phyloP scores from a whole-genome alignment of 495 filamentous ascomycete genomes.

The Podospora australis region DNA sequence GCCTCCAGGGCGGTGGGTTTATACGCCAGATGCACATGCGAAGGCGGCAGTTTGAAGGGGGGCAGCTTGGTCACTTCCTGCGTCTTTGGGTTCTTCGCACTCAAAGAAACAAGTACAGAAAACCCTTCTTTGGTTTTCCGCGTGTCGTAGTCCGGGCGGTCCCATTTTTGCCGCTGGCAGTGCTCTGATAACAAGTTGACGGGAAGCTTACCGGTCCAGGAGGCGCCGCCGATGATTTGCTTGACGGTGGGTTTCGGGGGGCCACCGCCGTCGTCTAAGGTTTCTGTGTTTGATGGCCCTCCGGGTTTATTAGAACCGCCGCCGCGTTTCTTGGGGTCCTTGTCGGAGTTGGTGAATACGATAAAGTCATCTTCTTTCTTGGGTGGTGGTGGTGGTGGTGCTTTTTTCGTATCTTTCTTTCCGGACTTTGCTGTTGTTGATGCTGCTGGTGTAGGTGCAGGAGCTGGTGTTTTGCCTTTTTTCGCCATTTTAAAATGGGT shows the following conservation, averaged over 20 bases:
- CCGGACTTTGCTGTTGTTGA: constrained; percentile 18
- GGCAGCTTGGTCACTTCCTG: constrained; percentile 64
- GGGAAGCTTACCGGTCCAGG: constrained; percentile 96
- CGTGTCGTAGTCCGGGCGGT: constrained; percentile 81
- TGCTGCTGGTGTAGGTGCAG: background rate
- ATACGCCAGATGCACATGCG: constrained; percentile 58
- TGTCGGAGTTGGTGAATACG: constrained; percentile 59
- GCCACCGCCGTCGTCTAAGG: constrained; percentile 20
- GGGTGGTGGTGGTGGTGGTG: constrained; percentile 22
- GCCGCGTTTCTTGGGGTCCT: constrained; percentile 47
- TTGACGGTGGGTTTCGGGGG: constrained; percentile 76
- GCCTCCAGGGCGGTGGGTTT: constrained; percentile 80
- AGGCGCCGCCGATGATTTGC: constrained; percentile 85
- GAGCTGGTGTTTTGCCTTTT: constrained; percentile 4
- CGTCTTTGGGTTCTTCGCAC: constrained; percentile 75
- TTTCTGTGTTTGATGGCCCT: background rate
- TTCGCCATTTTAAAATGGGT: constrained; percentile 4
- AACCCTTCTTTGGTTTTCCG: constrained; percentile 54
- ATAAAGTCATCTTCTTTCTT: constrained; percentile 55
- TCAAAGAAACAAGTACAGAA: constrained; percentile 71
- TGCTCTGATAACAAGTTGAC: constrained; percentile 90
- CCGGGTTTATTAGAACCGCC: constrained; percentile 12
- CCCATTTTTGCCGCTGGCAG: constrained; percentile 92
- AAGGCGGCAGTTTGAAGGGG: constrained; percentile 72
- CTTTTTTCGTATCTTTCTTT: constrained; percentile 29